Conservation (phyloP, 805 yeast species). For the Saccharomycopsis fibuligera region DNA sequence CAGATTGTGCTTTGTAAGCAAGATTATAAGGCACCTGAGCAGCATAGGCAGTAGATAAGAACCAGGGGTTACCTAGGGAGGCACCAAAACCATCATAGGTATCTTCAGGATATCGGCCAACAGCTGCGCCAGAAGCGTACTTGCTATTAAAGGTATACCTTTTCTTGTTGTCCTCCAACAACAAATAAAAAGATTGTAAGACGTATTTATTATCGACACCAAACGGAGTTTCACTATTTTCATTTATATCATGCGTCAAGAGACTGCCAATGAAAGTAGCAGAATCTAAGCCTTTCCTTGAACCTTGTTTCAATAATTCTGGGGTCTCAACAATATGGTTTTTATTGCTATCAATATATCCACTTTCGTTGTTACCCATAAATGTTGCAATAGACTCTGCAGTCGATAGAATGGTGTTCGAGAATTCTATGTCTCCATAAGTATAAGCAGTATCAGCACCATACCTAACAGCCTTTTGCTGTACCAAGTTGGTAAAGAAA, state of each 20-base stretch:
- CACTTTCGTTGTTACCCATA: conserved; percentile 21
- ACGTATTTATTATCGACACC: conserved; percentile 51
- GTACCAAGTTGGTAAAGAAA: conserved; percentile 73
- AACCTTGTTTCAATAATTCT: conserved; percentile 18
- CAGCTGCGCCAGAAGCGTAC: conserved; percentile 39
- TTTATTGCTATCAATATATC: conserved; percentile 32
- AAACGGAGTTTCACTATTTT: conserved; percentile 44
- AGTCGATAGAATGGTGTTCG: neutral
- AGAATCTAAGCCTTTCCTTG: conserved; percentile 69
- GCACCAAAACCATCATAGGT: conserved; percentile 68
- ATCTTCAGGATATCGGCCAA: conserved; percentile 94
- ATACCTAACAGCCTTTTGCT: conserved; percentile 57
- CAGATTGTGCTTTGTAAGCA: conserved; percentile 32
- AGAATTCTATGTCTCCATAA: conserved; percentile 15
- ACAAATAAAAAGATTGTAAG: conserved; percentile 54
- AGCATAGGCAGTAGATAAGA: conserved; percentile 66
- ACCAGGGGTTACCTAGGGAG: conserved; percentile 91
- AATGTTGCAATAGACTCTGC: neutral
- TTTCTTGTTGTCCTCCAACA: conserved; percentile 61
- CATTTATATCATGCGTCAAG: conserved; percentile 39
- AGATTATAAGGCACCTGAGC: conserved; percentile 55
- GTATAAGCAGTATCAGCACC: conserved; percentile 31
- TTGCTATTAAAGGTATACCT: conserved; percentile 72
- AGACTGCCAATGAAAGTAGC: conserved; percentile 50
- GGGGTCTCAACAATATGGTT: conserved; percentile 74